Conservation (phyloP, 164 flowering plant genomes). For the Cinnamomum chago region DNA sequence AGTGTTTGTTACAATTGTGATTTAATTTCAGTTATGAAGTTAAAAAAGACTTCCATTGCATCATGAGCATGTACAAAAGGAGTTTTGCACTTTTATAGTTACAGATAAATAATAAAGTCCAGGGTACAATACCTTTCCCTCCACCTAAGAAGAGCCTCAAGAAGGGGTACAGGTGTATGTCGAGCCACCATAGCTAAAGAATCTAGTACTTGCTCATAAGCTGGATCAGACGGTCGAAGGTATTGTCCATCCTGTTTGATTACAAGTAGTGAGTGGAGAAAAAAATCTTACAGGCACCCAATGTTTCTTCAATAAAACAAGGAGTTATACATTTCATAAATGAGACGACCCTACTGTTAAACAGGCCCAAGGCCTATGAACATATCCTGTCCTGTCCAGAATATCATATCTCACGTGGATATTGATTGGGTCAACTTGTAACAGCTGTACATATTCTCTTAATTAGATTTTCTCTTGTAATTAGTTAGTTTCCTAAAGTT, state of each 20-base stretch:
- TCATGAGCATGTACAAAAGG: neutral
- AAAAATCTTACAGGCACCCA: neutral
- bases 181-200: constrained; percentile 97
- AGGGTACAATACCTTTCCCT: constrained; percentile 60
- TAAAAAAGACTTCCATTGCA: neutral
- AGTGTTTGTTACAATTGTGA: no score
- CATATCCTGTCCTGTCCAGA: no score
- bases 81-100: neutral
- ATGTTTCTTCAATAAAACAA: neutral
- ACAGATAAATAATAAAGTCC: neutral
- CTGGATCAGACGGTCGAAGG: constrained; percentile 97
- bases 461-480: no score
- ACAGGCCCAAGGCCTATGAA: no score
- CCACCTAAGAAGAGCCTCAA: constrained; percentile 94
- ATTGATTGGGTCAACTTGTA: no score
- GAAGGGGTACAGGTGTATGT: constrained; percentile 94
- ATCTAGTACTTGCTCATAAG: constrained; percentile 96
- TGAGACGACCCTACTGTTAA: neutral
- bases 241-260: constrained; percentile 88
- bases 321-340: neutral
- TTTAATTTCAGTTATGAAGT: no score
- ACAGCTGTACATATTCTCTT: no score
- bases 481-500: no score
- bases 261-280: neutral
- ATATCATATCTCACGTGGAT: no score